Percentiles rank a stretch among this genome's conserved stretches.
These are phyloP conservation scores for Sarocladium oryzae DNA, from an alignment of 2,329 filamentous ascomycete genomes.

Conservation along the genomic window DNA sequence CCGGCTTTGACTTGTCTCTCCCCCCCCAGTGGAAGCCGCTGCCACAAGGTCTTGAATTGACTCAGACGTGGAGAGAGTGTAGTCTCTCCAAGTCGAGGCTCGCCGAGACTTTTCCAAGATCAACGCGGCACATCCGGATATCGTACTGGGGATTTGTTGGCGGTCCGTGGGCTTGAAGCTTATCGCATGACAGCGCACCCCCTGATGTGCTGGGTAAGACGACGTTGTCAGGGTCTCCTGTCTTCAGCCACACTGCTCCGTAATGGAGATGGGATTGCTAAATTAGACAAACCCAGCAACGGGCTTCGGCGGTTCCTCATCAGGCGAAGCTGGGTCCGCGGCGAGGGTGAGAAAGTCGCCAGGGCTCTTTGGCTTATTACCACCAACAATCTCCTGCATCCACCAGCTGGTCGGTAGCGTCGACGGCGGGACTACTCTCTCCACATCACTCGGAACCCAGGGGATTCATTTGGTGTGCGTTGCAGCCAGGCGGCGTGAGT, in stretches of 20 bases:
- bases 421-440: conserved; percentile 3
- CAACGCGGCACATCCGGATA: not conserved
- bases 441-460: not conserved
- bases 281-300: not conserved
- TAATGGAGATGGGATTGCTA: not conserved
- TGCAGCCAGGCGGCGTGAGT: not conserved
- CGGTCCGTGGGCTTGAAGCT: not conserved
- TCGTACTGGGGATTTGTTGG: not conserved
- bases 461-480: too few relatives aligned
- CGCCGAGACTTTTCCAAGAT: not conserved
- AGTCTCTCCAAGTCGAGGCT: too few relatives aligned
- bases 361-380: not conserved
- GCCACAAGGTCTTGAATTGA: too few relatives aligned
- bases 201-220: not conserved
- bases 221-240: not conserved
- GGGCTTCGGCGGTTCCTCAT: not conserved
- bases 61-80: too few relatives aligned
- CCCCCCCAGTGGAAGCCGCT: too few relatives aligned
- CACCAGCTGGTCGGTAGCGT: not conserved
- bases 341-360: not conserved
- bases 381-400: not conserved
- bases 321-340: not conserved
- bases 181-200: not conserved
- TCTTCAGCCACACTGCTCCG: not conserved
- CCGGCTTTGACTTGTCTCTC: not conserved